Conservation (phyloP, 2,329 filamentous ascomycete genomes). For the Fusarium circinatum region DNA sequence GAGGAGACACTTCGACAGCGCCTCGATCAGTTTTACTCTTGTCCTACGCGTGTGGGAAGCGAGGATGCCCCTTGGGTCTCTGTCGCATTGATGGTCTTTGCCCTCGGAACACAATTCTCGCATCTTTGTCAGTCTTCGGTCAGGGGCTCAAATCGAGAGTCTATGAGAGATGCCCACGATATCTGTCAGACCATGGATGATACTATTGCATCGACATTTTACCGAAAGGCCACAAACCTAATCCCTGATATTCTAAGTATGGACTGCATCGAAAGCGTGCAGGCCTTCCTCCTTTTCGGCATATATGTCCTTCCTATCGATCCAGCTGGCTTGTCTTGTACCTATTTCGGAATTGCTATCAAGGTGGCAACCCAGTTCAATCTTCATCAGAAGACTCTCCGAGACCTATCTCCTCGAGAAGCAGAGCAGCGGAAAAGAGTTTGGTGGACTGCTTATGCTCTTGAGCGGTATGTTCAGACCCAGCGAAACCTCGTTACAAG, state of each 20-base stretch:
- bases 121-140: constrained; percentile 18
- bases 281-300: constrained; percentile 34
- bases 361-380: constrained; percentile 33
- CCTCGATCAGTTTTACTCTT: constrained; percentile 31
- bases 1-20: constrained; percentile 26
- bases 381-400: constrained; percentile 12
- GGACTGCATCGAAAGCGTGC: constrained; percentile 32
- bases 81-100: constrained; percentile 37
- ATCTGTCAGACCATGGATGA: constrained; percentile 31
- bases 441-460: constrained; percentile 40
- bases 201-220: constrained; percentile 25
- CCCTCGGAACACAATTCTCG: constrained; percentile 36
- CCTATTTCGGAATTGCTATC: constrained; percentile 38
- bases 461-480: constrained; percentile 26
- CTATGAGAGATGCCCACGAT: constrained; percentile 7
- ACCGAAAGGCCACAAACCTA: constrained; percentile 18
- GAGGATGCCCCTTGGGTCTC: constrained; percentile 35
- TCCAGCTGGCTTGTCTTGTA: constrained; percentile 35
- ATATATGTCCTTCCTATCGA: constrained; percentile 34
- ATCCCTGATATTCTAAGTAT: constrained; percentile 30
- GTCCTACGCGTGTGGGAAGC: background rate
- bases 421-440: constrained; percentile 30
- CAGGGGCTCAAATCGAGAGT: background rate
- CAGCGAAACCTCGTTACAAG: background rate
- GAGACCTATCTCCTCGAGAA: background rate